Evolutionary conservation across 495 filamentous ascomycete species (phyloP), one percentile per base, ranked within the genome.

Genomic region (Rusavskia elegans): DNA sequence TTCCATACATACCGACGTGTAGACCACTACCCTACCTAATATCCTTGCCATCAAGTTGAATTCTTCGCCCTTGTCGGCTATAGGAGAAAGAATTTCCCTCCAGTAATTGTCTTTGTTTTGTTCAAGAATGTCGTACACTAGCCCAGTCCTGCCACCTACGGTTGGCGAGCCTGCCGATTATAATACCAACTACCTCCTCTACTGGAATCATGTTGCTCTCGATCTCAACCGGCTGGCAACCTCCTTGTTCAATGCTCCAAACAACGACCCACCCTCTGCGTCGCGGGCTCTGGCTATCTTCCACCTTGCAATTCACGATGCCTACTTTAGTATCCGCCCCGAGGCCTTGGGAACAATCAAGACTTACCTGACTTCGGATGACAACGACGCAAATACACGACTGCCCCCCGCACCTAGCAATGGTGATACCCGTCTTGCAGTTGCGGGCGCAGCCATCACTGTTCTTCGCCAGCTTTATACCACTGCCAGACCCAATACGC

Each of bases 271-370:
- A 11, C 57, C 61, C 4, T 39, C 53, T 35, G 41, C 52, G n/a
- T 32, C 64, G 13, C 39, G 64, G 20, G 50, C 49, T 40, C 51
- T 64, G 9, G 64, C 57, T 20, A 66, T 67, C 41, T 45, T 65
- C 19, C 62, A 67, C 42, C 56, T 66, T 7, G 60, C 62, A 5
- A 58, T 66, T 45, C 55, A 66, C 37, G 62, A 66, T 53, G 59
- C 58, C 14, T 66, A 64, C 59, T 66, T 66, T 40, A 50, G 62
- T 30, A 58, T 65, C 50, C 41, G 57, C 23, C 56, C 61, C 4
- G 51, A 60, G n/a, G 45, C 48, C 39, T 29, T 32, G 20, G 51
- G 40, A 29, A 25, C 27, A 13, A 52, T 55, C 16, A 45, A 49
- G 16, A 62, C 58, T 16, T 64, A 62, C 48, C 54, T 64, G 11